Evolutionary conservation across 2,329 filamentous ascomycete genomes (phyloP).

Genomic region (Alternaria dauci): DNA sequence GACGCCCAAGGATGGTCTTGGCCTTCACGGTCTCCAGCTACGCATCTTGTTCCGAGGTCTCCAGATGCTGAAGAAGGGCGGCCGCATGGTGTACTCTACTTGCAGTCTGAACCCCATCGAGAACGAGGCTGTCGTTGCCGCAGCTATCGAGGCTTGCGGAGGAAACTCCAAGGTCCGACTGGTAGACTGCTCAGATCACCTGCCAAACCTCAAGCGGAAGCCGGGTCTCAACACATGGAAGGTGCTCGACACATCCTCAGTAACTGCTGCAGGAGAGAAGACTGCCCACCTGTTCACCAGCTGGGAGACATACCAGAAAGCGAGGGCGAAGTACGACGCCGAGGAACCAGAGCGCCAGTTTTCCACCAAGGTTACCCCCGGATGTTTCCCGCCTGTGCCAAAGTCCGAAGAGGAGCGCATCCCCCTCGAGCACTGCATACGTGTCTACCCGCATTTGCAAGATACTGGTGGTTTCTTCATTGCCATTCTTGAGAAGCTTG

Average conservation of each 20-base stretch:
- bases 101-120: slow-evolving; percentile 99
- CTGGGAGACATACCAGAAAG: slow-evolving; percentile 82
- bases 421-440: slow-evolving; percentile 88
- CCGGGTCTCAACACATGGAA: slow-evolving; percentile 84
- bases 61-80: slow-evolving; percentile 95
- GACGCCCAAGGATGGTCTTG: slow-evolving; percentile 85
- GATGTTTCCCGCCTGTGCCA: slow-evolving; percentile 79
- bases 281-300: slow-evolving; percentile 78
- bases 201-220: slow-evolving; percentile 78
- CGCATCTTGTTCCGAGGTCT: slow-evolving; percentile 90
- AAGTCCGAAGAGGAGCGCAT: slow-evolving; percentile 66
- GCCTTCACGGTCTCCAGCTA: slow-evolving; percentile 85
- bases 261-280: slow-evolving; percentile 66
- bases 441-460: slow-evolving; percentile 93
- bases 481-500: slow-evolving; percentile 88
- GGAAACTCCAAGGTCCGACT: slow-evolving; percentile 82
- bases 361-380: slow-evolving; percentile 66
- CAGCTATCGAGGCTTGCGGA: slow-evolving; percentile 89
- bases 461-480: slow-evolving; percentile 99
- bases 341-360: slow-evolving; percentile 66
- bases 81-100: slow-evolving; percentile 95
- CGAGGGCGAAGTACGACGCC: slow-evolving; percentile 66
- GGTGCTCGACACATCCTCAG: slow-evolving; percentile 68
- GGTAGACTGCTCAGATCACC: slow-evolving; percentile 79
- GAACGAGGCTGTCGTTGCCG: slow-evolving; percentile 90